A percentile compares a stretch with the other conserved stretches of the same genome.
phyloP scores from a whole-genome alignment of 371 early-diverging fungal species.

The Mucor saturninus region DNA sequence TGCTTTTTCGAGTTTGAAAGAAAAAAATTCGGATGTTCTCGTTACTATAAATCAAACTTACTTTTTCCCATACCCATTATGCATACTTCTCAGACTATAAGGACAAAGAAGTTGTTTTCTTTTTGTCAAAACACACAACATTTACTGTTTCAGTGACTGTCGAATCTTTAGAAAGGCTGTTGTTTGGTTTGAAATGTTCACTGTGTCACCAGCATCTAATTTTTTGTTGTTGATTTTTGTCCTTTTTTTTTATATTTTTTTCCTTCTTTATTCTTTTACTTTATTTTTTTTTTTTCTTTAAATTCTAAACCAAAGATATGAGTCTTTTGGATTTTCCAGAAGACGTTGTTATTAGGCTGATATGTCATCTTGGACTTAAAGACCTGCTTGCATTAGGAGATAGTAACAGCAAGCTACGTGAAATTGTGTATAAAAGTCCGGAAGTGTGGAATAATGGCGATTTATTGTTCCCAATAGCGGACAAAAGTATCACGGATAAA shows the following conservation, averaged over 20 bases:
- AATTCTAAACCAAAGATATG: conserved; percentile 5
- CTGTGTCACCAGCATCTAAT: too few species aligned
- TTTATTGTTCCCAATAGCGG: conserved; percentile 38
- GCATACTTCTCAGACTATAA: too few species aligned
- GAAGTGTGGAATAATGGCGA: conserved; percentile 37
- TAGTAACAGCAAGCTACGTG: conserved; percentile 18
- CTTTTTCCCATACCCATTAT: too few species aligned
- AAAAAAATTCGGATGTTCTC: too few species aligned
- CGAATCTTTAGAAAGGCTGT: too few species aligned
- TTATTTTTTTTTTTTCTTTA: not conserved
- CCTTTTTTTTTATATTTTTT: not conserved
- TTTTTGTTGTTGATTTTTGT: too few species aligned
- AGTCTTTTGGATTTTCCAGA: conserved; percentile 20
- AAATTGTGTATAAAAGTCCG: conserved; percentile 33
- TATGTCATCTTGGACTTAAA: conserved; percentile 14
- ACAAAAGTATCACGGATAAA: conserved; percentile 38
- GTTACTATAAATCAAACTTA: too few species aligned
- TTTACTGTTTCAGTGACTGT: too few species aligned
- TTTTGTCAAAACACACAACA: too few species aligned
- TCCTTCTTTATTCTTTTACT: not conserved
- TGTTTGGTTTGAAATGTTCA: too few species aligned
- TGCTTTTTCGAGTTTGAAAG: too few species aligned
- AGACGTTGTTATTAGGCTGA: conserved; percentile 10
- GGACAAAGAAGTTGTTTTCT: too few species aligned
- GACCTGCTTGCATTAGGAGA: conserved; percentile 24